Evolutionary conservation across 1,284 basidiomycete species (phyloP), one percentile per base, ranked within the genome.

Genomic region (Ceratobasidium sp.): DNA sequence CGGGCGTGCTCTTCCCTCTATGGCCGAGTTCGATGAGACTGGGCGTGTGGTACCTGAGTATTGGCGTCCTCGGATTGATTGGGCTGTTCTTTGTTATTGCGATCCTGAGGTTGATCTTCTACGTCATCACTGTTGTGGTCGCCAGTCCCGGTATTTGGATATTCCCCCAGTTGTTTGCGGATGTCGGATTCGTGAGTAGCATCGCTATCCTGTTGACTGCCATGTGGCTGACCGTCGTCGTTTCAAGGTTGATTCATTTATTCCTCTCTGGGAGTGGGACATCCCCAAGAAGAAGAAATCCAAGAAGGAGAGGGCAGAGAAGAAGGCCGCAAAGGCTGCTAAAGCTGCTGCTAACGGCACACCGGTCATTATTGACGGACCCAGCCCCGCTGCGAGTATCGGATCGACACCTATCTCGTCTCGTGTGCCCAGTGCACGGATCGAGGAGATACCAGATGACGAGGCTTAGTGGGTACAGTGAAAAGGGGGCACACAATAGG

Each of bases 1-100:
- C 93, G 0, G 96, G 93, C 1, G 97, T 98, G 79, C 98, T 99
- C 95, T 99, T 98, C 88, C 97, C 97, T 0, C 87, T 99, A 16
- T 99, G 97, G 97, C 97, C 97, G 1, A 88, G 91, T 52, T 89
- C 89, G 77, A 89, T 99, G 86, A 86, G 97, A n/a, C 84, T 97
- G 50, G 97, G 97, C 46, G 97, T 97, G 65, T 98, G 94, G 92
- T 99, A 99, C 81, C 84, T 99, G 76, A 93, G 90, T 76, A 90
- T 98, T 72, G 93, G 83, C 45, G 91, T 96, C 78, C 85, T 99
- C 32, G 93, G 93, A 30, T 85, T 99, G 75, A 89, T 99, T 74
- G 96, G 89, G 36, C 82, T 94, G 74, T 97, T 99, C 84, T 96
- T 99, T 79, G 94, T 82, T 5, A 88, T 98, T 75, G 95, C 96